These are phyloP conservation scores for Porcisia hertigi DNA, from an alignment of 208 protist genomes.

Conservation along the genomic window DNA sequence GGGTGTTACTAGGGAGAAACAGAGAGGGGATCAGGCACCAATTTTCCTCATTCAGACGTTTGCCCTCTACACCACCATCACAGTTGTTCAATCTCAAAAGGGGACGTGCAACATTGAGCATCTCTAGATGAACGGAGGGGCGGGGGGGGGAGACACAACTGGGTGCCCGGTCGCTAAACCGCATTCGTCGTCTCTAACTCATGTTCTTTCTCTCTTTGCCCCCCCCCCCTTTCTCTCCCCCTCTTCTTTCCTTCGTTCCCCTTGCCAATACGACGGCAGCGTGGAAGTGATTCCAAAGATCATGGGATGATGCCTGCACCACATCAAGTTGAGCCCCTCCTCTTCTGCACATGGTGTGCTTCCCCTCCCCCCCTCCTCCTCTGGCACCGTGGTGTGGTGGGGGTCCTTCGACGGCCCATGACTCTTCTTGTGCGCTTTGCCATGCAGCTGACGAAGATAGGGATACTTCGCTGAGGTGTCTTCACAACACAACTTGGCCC, in stretches of 20 bases:
- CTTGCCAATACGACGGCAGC: not conserved
- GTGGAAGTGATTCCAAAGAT: not conserved
- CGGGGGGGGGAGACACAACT: not conserved
- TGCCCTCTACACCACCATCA: not conserved
- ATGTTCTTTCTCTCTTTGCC: too few species aligned
- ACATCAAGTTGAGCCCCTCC: not conserved
- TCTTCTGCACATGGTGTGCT: not conserved
- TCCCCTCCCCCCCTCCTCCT: conserved; percentile 1
- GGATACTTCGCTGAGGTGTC: not conserved
- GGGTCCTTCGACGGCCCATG: not conserved
- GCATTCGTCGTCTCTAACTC: not conserved
- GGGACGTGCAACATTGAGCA: not conserved
- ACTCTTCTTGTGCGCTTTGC: not conserved
- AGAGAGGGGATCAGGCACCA: not conserved
- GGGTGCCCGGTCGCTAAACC: too few species aligned
- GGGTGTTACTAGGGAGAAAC: not conserved
- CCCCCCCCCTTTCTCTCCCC: not conserved
- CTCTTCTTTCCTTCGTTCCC: not conserved
- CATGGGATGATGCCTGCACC: not conserved
- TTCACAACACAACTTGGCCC: not conserved
- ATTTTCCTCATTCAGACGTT: not conserved
- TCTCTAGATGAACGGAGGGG: not conserved
- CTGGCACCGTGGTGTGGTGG: not conserved
- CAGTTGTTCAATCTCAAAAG: not conserved
- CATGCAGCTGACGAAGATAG: not conserved